Evolutionary conservation across 805 yeast genomes (phyloP), one percentile per base, ranked within the genome.

Genomic region (Candida methanosorbosa): DNA sequence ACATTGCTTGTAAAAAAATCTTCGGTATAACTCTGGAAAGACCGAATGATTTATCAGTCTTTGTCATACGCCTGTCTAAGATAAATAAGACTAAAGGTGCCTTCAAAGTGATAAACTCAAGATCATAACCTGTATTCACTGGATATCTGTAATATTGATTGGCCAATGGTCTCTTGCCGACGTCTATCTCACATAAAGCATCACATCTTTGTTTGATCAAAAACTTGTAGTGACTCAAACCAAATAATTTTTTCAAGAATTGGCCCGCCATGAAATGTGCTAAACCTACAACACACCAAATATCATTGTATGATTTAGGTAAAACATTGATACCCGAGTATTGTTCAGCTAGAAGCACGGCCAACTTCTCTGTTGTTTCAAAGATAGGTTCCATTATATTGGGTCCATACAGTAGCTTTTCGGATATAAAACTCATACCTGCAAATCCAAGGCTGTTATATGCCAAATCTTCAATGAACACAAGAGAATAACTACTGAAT

Each of bases 251-350:
- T 31, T 71, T 72, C 20, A 81, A 57, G 46, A 84, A 83, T 45
- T 78, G 81, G 19, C 73, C 63, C 0, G 90, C 72, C 95, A 92
- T 90, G 53, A 69, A 90, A 24, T 76, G 72, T 0, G 95, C 71
- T 39, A 92, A 76, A 3, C 97, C 98, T 20, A 82, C 59, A 2
- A 88, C 81, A 42, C 90, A 73, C 98, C 99, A 92, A 6, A 84
- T 44, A 54, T 92, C 96, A 45, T 82, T 75, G 52, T 78, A 71
- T 1, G 78, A 70, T 35, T 70, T 70, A 0, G 97, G 96, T 3
- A 86, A 79, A 15, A 92, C 85, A 52, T 84, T 85, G 24, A 92
- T 79, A 14, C 97, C 96, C 0, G 94, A 74, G 94, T 97, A 92
- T 54, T 92, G 98, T 4, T 75, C 71, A 0, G 97, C 81, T 16